Conservation (phyloP, 495 filamentous ascomycete species). For the Lindgomyces ingoldianus region DNA sequence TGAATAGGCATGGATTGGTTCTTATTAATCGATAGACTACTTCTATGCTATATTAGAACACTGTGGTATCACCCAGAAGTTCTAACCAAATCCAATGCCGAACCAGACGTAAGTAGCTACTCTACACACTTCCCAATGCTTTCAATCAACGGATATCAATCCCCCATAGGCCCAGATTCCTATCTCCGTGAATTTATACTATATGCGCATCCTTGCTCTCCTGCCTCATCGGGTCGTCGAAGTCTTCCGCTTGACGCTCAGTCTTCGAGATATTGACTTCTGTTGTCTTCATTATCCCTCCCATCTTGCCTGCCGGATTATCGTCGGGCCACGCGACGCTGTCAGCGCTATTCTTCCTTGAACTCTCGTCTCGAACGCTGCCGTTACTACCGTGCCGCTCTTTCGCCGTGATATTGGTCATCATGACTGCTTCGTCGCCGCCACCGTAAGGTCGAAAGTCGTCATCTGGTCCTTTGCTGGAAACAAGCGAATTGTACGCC, state of each 20-base stretch:
- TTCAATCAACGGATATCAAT: too few species aligned
- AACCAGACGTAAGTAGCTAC: too few species aligned
- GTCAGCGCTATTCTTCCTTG: slow-evolving; percentile 17
- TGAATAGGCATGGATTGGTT: too few species aligned
- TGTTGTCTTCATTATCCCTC: slow-evolving; percentile 33
- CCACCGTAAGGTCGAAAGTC: neutral
- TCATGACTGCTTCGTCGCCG: slow-evolving; percentile 14
- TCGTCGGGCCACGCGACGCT: slow-evolving; percentile 9
- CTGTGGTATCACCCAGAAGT: too few species aligned
- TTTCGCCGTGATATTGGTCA: slow-evolving; percentile 15
- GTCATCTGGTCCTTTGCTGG: slow-evolving; percentile 10
- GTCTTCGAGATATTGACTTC: slow-evolving; percentile 13
- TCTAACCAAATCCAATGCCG: too few species aligned
- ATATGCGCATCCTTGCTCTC: slow-evolving; percentile 12
- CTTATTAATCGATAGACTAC: too few species aligned
- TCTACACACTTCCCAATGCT: too few species aligned
- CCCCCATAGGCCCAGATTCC: neutral
- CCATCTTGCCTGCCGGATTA: neutral
- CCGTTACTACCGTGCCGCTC: neutral
- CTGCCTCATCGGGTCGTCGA: neutral
- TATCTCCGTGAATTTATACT: neutral
- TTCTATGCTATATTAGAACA: too few species aligned
- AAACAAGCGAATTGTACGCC: slow-evolving; percentile 29
- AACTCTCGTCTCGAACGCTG: slow-evolving; percentile 6
- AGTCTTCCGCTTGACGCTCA: neutral